Evolutionary conservation across 306 rosid species (phyloP).

Genomic region (Abrus pulchellus): DNA sequence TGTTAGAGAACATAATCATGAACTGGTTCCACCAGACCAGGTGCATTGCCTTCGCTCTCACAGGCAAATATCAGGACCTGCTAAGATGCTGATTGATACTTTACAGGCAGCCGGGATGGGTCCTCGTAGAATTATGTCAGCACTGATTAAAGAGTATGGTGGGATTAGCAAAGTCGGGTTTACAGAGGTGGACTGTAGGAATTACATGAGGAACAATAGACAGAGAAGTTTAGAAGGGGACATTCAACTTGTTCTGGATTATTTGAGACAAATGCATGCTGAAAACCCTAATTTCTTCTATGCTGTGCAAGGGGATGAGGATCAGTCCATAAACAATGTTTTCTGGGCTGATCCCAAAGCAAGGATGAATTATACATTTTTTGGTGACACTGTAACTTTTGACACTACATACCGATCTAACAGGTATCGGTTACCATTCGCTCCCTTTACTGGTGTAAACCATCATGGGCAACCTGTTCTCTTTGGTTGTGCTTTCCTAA

Average conservation of each 20-base stretch:
- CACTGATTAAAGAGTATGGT: constrained; percentile 94
- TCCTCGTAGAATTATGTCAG: constrained; percentile 97
- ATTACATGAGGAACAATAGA: constrained; percentile 98
- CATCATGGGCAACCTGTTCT: constrained; percentile 98
- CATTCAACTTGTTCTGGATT: constrained; percentile 86
- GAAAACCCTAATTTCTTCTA: constrained; percentile 86
- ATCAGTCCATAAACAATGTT: constrained; percentile 75
- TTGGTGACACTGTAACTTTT: constrained; percentile 96
- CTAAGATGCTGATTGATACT: constrained; percentile 94
- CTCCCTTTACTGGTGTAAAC: constrained; percentile 95
- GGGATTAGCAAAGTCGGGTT: constrained; percentile 98
- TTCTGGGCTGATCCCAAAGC: constrained; percentile 98
- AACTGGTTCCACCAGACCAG: constrained; percentile 94
- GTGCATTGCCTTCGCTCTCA: constrained; percentile 98
- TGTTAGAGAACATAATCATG: constrained; percentile 93
- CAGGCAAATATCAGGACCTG: constrained; percentile 96
- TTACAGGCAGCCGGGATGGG: constrained; percentile 99
- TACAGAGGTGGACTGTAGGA: constrained; percentile 98
- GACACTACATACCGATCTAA: constrained; percentile 98
- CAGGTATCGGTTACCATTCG: constrained; percentile 96
- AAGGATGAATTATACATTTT: constrained; percentile 80
- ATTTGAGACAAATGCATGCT: constrained; percentile 85
- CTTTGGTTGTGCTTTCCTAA: constrained; percentile 95
- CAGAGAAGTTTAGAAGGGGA: constrained; percentile 92
- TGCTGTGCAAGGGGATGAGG: constrained; percentile 91